Percentiles rank a stretch among this genome's conserved stretches.
phyloP scores from a whole-genome alignment of 768 basidiomycete species.

The Mycena leptocephala region DNA sequence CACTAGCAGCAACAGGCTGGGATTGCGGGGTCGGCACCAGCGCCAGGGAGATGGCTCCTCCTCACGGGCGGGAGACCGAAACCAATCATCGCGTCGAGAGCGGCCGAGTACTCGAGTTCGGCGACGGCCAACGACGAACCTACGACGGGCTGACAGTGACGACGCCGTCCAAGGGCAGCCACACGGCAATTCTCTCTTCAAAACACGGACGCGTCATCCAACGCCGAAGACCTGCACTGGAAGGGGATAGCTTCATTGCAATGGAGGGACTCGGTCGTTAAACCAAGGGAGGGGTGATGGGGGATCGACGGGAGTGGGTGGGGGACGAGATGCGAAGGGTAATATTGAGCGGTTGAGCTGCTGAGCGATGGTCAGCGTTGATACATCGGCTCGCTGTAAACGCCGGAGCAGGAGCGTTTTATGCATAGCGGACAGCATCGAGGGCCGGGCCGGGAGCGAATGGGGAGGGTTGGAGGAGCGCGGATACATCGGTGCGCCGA shows the following conservation, averaged over 20 bases:
- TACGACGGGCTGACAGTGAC: constrained; percentile 59
- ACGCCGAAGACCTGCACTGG: constrained; percentile 72
- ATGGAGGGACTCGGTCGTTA: constrained; percentile 31
- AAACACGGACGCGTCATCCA: constrained; percentile 86
- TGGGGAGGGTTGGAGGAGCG: constrained; percentile 67
- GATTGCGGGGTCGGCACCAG: constrained; percentile 24
- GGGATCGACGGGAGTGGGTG: constrained; percentile 30
- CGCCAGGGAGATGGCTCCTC: constrained; percentile 37
- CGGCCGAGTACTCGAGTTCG: constrained; percentile 79
- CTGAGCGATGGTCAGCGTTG: constrained; percentile 15
- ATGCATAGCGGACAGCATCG: constrained; percentile 64
- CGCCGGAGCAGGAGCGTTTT: constrained; percentile 67
- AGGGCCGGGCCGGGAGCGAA: constrained; percentile 53
- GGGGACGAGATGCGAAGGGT: constrained; percentile 36
- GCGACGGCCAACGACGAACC: constrained; percentile 74
- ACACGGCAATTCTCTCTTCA: constrained; percentile 78
- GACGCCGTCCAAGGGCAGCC: constrained; percentile 59
- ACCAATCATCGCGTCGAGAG: constrained; percentile 77
- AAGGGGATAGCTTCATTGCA: constrained; percentile 48
- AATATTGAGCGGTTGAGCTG: constrained; percentile 30
- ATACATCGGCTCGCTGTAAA: constrained; percentile 51
- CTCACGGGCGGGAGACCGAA: constrained; percentile 51
- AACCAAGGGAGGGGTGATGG: constrained; percentile 23
- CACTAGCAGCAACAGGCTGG: constrained; percentile 30
- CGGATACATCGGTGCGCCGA: constrained; percentile 62